Evolutionary conservation across 2,329 filamentous ascomycete species (phyloP).

Genomic region (Colletotrichum neosansevieriae): DNA sequence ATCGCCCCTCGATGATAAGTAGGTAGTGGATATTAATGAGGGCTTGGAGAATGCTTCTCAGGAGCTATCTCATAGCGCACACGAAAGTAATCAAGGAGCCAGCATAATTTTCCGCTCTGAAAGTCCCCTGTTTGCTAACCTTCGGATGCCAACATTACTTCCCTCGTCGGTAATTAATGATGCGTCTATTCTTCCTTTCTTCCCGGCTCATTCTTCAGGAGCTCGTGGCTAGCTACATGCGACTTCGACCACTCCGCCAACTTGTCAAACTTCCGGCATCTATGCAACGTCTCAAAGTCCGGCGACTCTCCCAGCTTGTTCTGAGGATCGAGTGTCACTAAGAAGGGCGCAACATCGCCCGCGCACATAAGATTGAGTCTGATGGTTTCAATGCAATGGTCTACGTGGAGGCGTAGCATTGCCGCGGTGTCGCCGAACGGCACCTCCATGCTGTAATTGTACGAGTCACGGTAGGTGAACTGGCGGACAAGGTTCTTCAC

Average conservation of each 20-base stretch:
- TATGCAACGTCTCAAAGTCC: not conserved
- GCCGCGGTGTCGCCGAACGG: slow-evolving; percentile 24
- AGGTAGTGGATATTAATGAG: too few relatives aligned
- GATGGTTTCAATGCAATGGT: slow-evolving; percentile 49
- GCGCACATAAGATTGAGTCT: slow-evolving; percentile 42
- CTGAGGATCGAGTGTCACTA: not conserved
- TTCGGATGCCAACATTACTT: too few relatives aligned
- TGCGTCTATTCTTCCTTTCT: too few relatives aligned
- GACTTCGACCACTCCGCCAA: too few relatives aligned
- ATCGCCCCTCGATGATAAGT: not conserved
- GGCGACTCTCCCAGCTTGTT: not conserved
- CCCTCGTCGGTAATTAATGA: too few relatives aligned
- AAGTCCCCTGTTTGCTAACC: too few relatives aligned
- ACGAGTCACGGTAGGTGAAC: slow-evolving; percentile 22
- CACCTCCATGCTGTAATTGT: slow-evolving; percentile 24
- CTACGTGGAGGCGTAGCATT: slow-evolving; percentile 41
- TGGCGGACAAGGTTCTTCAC: slow-evolving; percentile 34
- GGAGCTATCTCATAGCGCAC: too few relatives aligned
- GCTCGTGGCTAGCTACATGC: too few relatives aligned
- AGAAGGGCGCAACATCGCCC: slow-evolving; percentile 31
- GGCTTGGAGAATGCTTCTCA: too few relatives aligned
- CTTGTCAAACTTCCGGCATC: not conserved
- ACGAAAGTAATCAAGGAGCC: too few relatives aligned
- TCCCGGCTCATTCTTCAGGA: too few relatives aligned
- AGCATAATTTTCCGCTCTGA: too few relatives aligned